phyloP scores from a whole-genome alignment of 305 asterid genomes.

The Nicotiana rustica region DNA sequence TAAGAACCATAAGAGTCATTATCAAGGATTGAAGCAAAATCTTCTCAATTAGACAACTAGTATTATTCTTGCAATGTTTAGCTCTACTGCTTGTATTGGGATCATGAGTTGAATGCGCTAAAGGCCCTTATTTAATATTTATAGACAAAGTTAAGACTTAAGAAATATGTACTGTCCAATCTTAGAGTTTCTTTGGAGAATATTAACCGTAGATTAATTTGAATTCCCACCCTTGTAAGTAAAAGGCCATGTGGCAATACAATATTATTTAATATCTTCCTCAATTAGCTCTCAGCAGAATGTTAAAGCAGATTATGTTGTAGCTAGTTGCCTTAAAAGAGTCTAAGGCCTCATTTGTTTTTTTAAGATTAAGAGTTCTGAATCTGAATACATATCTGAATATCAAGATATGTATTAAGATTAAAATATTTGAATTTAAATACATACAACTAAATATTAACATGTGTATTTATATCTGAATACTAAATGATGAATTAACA shows the following conservation, averaged over 20 bases:
- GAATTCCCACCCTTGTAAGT: constrained; percentile 13
- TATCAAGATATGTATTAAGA: too few relatives aligned
- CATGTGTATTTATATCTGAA: too few relatives aligned
- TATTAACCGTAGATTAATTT: neutral
- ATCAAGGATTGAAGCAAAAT: constrained; percentile 24
- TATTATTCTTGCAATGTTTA: neutral
- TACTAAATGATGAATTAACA: too few relatives aligned
- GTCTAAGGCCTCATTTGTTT: neutral
- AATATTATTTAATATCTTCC: neutral
- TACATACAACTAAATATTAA: too few relatives aligned
- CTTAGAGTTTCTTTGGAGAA: too few relatives aligned
- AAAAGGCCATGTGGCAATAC: constrained; percentile 16
- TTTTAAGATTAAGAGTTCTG: too few relatives aligned
- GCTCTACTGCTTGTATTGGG: neutral
- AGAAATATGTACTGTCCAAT: neutral
- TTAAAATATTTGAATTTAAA: too few relatives aligned
- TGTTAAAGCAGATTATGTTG: neutral
- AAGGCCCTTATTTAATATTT: neutral
- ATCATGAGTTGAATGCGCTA: constrained; percentile 5
- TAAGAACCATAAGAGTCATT: constrained; percentile 44
- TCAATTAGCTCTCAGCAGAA: neutral
- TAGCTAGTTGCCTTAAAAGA: neutral
- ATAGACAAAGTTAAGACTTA: neutral
- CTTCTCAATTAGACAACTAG: neutral
- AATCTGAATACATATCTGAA: too few relatives aligned